Evolutionary conservation across 352 stramenopile species (phyloP).

Genomic region (Phytophthora multivora): DNA sequence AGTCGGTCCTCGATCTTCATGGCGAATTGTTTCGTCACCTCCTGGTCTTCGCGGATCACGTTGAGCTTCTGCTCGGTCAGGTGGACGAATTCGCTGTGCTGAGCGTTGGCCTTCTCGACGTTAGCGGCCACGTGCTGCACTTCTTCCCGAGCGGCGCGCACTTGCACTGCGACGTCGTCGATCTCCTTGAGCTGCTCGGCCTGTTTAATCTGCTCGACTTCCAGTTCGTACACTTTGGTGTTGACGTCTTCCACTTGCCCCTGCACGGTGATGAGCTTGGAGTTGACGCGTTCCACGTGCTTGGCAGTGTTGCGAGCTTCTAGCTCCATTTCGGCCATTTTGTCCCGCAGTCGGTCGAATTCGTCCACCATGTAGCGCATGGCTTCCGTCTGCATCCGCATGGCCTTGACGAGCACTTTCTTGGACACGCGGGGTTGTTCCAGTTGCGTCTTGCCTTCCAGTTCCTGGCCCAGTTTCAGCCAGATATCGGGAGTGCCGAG

Average conservation of each 20-base stretch:
- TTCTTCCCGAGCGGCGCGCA: conserved; percentile 59
- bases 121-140: conserved; percentile 47
- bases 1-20: conserved; percentile 86
- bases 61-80: conserved; percentile 58
- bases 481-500: conserved; percentile 80
- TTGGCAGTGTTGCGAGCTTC: conserved; percentile 78
- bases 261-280: conserved; percentile 78
- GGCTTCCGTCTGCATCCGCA: conserved; percentile 83
- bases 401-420: conserved; percentile 81
- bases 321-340: conserved; percentile 79
- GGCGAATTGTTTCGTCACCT: conserved; percentile 82
- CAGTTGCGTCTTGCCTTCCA: conserved; percentile 80
- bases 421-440: conserved; percentile 84
- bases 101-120: conserved; percentile 47
- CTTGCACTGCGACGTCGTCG: conserved; percentile 61
- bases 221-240: conserved; percentile 69
- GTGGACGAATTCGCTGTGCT: conserved; percentile 56
- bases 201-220: conserved; percentile 61
- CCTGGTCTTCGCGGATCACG: conserved; percentile 63
- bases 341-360: conserved; percentile 78
- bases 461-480: conserved; percentile 76
- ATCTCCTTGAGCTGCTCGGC: conserved; percentile 74
- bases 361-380: conserved; percentile 87
- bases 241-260: conserved; percentile 74
- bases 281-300: conserved; percentile 78